Evolutionary conservation across 768 basidiomycete species (phyloP), one percentile per base, ranked within the genome.

Genomic region (Chalciporus sphaerocephalus): DNA sequence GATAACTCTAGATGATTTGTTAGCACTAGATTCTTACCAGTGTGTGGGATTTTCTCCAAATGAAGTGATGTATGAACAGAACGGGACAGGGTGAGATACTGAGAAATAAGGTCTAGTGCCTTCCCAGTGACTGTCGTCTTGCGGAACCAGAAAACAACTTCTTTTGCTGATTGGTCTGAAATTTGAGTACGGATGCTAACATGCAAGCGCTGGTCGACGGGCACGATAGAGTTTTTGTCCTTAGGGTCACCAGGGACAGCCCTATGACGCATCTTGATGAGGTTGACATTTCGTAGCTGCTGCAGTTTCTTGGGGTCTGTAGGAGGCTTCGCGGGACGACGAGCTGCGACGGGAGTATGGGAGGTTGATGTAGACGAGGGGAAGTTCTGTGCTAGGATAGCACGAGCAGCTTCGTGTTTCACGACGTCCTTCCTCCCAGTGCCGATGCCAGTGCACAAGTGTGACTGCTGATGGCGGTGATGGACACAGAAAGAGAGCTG

Each of bases 201-300:
- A 59, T 85, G 77, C 33, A 85, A 52, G 18, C 87, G 76, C 46
- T 86, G 73, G 18, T 78, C 74, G 35, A 78, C 56, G 12, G 79
- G 67, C 1, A 79, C 61, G 13, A 67, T 64, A 10, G 71, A 67
- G 2, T 64, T 42, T 41, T 68, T 75, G 57, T 84, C 80, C 54
- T 74, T 80, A 16, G 76, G 71, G 54, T 90, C 81, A 7, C 70
- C 79, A 3, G 87, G 78, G 33, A 68, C 54, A 10, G 90, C 90
- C 30, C 70, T 73, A 58, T 85, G 87, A 43, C 82, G 80, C 74
- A 92, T 76, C 58, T 80, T 87, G 76, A 91, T 86, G 5, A 83
- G 58, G 55, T 82, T 78, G 15, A 89, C 58, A 54, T 78, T 80
- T 45, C 74, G 73, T 47, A 73, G 62, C 50, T 80, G 76, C 1